Conservation (phyloP, 495 filamentous ascomycete species). For the Penicillium odoratum region DNA sequence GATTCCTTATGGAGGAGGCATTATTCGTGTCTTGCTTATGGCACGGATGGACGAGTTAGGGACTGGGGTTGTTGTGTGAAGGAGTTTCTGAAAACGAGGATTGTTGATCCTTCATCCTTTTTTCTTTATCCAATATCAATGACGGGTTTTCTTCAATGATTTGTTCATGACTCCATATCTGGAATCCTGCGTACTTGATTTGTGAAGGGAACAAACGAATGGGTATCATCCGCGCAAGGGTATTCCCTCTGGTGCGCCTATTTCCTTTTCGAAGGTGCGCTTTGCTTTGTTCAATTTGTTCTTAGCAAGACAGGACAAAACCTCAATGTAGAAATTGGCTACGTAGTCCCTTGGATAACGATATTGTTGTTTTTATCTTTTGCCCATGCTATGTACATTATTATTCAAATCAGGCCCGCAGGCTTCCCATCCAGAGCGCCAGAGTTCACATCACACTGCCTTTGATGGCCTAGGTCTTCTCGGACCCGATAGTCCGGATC, state of each 20-base stretch:
- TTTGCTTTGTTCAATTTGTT: neutral
- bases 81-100: constrained; percentile 31
- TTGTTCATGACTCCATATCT: constrained; percentile 2
- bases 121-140: constrained; percentile 38
- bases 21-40: constrained; percentile 24
- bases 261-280: neutral
- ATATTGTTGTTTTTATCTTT: neutral
- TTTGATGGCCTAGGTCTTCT: constrained; percentile 3
- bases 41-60: constrained; percentile 24
- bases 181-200: neutral
- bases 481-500: constrained; percentile 55
- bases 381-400: neutral
- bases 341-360: neutral
- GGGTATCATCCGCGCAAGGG: neutral
- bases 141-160: constrained; percentile 35
- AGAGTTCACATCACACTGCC: neutral
- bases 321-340: neutral
- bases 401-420: neutral
- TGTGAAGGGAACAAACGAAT: neutral
- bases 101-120: constrained; percentile 33
- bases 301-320: neutral
- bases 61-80: constrained; percentile 31
- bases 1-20: constrained; percentile 19
- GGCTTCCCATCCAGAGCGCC: neutral
- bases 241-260: neutral